Conservation (phyloP, 371 early-diverging fungal genomes). For the Mortierella sp. region DNA sequence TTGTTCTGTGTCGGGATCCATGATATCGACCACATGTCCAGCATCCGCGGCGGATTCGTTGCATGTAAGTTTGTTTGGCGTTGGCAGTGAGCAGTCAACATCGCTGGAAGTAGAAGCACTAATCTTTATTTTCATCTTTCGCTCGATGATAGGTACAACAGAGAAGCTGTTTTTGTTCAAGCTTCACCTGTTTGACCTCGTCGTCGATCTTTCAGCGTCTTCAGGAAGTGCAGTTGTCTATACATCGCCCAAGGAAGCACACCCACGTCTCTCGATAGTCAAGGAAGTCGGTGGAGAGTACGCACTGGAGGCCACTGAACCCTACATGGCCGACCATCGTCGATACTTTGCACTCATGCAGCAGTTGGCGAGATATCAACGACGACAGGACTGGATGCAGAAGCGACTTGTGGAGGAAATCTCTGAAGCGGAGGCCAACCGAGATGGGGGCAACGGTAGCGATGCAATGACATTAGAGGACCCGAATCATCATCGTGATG, state of each 20-base stretch:
- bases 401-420: slow-evolving; percentile 24
- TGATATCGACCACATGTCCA: slow-evolving; percentile 65
- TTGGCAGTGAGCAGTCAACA: neutral
- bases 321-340: slow-evolving; percentile 16
- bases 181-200: slow-evolving; percentile 66
- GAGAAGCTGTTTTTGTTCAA: slow-evolving; percentile 71
- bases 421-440: neutral
- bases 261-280: slow-evolving; percentile 19
- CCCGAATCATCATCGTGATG: neutral
- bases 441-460: neutral
- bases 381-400: slow-evolving; percentile 35
- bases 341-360: slow-evolving; percentile 40
- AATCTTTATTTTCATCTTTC: neutral
- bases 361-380: slow-evolving; percentile 22
- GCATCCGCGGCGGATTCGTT: slow-evolving; percentile 61
- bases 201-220: slow-evolving; percentile 62
- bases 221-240: neutral
- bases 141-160: slow-evolving; percentile 65
- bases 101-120: neutral
- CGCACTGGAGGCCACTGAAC: slow-evolving; percentile 8
- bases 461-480: neutral
- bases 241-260: slow-evolving; percentile 19
- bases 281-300: neutral
- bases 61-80: slow-evolving; percentile 61
- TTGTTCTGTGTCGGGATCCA: slow-evolving; percentile 68